Percentiles rank a stretch among this genome's conserved stretches.
Evolutionary conservation across 768 basidiomycete genomes (phyloP).

Genomic region (Auricularia heimuer): DNA sequence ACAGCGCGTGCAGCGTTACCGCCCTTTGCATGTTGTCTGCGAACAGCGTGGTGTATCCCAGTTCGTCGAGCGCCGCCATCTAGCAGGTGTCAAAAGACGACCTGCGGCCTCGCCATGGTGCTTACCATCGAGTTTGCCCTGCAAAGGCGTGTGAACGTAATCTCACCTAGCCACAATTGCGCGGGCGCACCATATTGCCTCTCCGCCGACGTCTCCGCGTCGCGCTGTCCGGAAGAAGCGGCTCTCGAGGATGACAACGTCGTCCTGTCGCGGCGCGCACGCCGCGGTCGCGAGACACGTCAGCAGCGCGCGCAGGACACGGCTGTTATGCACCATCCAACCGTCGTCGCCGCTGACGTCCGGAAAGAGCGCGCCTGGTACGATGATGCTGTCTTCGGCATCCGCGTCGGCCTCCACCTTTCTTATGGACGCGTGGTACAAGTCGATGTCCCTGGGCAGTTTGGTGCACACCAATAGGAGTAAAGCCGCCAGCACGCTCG

Average conservation of each 20-base stretch:
- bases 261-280: neutral
- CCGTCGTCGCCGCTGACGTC: too few relatives aligned
- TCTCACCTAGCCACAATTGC: neutral
- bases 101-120: neutral
- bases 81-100: neutral
- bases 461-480: too few relatives aligned
- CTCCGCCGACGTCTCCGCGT: neutral
- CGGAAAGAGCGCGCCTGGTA: too few relatives aligned
- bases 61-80: slow-evolving; percentile 4
- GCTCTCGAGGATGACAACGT: neutral
- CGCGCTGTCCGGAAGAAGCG: neutral
- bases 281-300: neutral
- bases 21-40: neutral
- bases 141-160: neutral
- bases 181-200: slow-evolving; percentile 1
- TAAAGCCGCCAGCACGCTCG: too few relatives aligned
- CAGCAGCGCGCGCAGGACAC: neutral
- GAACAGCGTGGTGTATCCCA: slow-evolving; percentile 4
- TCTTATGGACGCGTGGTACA: too few relatives aligned
- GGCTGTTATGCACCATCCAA: neutral
- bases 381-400: too few relatives aligned
- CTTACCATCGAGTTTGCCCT: neutral
- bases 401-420: too few relatives aligned
- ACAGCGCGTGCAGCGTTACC: neutral
- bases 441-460: too few relatives aligned